A percentile compares a stretch with the other conserved stretches of the same genome.
phyloP scores from a whole-genome alignment of 208 protist genomes.

The Entamoeba histolytica region DNA sequence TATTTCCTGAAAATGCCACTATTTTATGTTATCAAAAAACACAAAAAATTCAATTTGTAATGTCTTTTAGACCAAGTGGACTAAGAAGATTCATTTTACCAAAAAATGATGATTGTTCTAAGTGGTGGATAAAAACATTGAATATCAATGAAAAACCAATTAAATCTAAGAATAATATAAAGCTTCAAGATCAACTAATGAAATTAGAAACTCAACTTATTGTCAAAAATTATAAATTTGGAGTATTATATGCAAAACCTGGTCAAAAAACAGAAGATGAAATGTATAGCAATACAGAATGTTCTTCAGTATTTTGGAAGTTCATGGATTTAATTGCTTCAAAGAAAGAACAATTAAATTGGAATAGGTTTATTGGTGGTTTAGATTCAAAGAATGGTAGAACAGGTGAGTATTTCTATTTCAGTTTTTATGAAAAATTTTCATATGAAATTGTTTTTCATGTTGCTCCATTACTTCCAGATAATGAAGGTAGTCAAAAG shows the following conservation, averaged over 20 bases:
- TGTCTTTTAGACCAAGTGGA: neutral
- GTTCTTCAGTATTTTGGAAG: neutral
- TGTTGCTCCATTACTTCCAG: neutral
- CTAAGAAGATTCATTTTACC: neutral
- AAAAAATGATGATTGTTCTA: neutral
- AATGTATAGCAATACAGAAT: neutral
- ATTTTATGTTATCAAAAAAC: neutral
- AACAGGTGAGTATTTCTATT: neutral
- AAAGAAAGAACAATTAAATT: neutral
- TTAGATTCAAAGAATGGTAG: neutral
- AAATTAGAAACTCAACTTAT: neutral
- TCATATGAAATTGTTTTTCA: neutral
- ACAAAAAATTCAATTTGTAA: neutral
- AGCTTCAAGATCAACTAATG: neutral
- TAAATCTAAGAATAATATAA: neutral
- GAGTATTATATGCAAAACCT: neutral
- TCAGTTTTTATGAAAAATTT: neutral
- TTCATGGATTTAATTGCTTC: neutral
- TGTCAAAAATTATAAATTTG: neutral
- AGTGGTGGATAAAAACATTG: neutral
- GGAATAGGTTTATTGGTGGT: neutral
- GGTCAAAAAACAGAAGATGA: neutral
- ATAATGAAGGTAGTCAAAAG: neutral
- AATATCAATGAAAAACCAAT: neutral
- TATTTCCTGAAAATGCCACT: neutral